Base-by-base conservation (phyloP, 495 filamentous ascomycete species). In the Tuber indicum region DNA sequence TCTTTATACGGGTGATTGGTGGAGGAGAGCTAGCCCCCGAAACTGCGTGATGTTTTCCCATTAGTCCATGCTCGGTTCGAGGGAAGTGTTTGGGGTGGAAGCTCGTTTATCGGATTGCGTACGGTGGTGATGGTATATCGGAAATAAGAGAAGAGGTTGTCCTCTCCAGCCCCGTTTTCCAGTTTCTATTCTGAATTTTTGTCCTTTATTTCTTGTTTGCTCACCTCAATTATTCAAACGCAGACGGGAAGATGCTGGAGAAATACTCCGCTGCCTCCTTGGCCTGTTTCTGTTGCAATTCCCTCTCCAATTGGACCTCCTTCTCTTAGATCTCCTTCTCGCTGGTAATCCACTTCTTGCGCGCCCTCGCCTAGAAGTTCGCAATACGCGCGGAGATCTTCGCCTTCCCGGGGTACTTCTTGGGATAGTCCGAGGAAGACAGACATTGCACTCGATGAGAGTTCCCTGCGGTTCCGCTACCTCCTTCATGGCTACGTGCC, bases 371-470 rank as follows among this genome's bases (percentile, higher is more conserved):
- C 39, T 78, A 73, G 70, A 83, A 83, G 76, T 83, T 83, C 8
- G 81, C 82, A 9, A 83, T 78, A n/a, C 81, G 76, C n/a, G 81
- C 81, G 36, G 81, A 83, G 45, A 81, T 83, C 74, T 83, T 83
- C 45, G 81, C 81, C 47, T 82, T 75, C 74, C 82, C 81, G 16
- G 81, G 81, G 41, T 83, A 82, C 52, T 83, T 83, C 46, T 83
- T 83, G n/a, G 81, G 81, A 32, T 83, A 83, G 45, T 83, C 81
- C 0, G 81, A 82, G 43, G 81, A 83, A 16, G 81, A 83, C 39
- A 83, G 80, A 43, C 81, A 58, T 83, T 83, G 49, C 81, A 81
- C 26, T 83, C 81, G 12, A 83, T 78, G 36, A 81, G 81, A 19
- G 81, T 83, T 58, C 81, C 81, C 70, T 83, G 82, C 43, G 81